Base-by-base conservation (phyloP, 306 rosid genomes). In the Gleditsia sinensis region DNA sequence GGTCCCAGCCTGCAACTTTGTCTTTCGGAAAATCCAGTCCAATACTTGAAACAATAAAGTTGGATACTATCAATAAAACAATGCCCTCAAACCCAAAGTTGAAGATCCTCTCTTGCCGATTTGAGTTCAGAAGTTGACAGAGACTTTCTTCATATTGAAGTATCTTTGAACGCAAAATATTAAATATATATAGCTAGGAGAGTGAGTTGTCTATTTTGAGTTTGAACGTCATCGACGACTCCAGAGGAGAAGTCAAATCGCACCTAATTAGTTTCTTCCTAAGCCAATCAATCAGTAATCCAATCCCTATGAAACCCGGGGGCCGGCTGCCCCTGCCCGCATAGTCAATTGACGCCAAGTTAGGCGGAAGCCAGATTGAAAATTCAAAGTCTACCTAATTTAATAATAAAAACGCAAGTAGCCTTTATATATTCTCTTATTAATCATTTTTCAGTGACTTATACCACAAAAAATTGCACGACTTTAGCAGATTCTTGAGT, bases 381-480 rank as follows among this genome's bases (percentile, higher is more conserved):
- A 57, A 21, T 56, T 67, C 69, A 45, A 39, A 48, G 70, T 37
- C 75, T 37, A 48, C 75, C 75, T n/a, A 67, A 69, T 58, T 46
- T 68, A 8, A 68, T 10, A 46, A 33, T 61, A 8, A 55, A 42
- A 20, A 7, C 56, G 13, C 9, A 49, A 19, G 25, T 49, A 49
- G 1, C 0, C 9, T 40, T 1, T 3, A 48, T 48, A 4, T 17
- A 48, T 33, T 62, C 28, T 34, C 53, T 0, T 5, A 14, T 9
- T 8, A 60, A 20, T 21, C 57, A 51, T 7, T 48, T 48, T 2
- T 17, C 11, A 24, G 30, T 9, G 73, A 17, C 39, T 19, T 68
- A 11, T n/a, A 68, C 40, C 3, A 17, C 33, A 32, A 48, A 24
- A 45, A 21, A n/a, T 28, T 37, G 58, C 10, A 23, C 7, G 17